These are phyloP conservation scores for Colletotrichum sp. DNA, from an alignment of 2,329 filamentous ascomycete genomes.

Conservation along the genomic window DNA sequence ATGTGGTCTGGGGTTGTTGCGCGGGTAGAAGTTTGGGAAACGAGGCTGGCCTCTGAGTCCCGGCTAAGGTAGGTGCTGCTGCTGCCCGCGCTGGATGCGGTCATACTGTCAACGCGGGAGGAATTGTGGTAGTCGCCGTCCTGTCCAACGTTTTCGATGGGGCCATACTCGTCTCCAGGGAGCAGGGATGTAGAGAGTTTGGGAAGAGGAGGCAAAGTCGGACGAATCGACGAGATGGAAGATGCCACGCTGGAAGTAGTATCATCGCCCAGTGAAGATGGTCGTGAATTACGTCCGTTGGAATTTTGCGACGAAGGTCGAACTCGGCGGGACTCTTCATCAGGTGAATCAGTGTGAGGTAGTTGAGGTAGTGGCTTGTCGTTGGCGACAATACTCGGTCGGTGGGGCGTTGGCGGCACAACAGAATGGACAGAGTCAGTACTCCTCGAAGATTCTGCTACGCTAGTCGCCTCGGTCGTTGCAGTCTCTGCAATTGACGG, in stretches of 20 bases:
- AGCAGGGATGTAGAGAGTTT: constrained; percentile 59
- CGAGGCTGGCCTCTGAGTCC: constrained; percentile 79
- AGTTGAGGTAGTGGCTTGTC: constrained; percentile 74
- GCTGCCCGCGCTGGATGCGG: constrained; percentile 78
- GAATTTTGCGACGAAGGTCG: constrained; percentile 16
- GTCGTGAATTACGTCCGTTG: constrained; percentile 44
- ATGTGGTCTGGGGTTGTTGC: constrained; percentile 82
- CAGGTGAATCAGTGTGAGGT: constrained; percentile 56
- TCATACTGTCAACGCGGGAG: constrained; percentile 71
- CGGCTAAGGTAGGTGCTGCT: constrained; percentile 80
- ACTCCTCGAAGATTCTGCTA: constrained; percentile 42
- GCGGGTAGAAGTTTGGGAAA: constrained; percentile 84
- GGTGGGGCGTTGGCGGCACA: constrained; percentile 30
- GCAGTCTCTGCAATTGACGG: constrained; percentile 35
- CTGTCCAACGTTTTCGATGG: constrained; percentile 49
- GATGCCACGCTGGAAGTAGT: constrained; percentile 47
- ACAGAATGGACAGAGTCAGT: constrained; percentile 30
- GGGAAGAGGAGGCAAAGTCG: constrained; percentile 59
- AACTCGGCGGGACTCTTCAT: constrained; percentile 26
- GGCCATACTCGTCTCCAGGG: constrained; percentile 52
- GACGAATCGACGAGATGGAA: constrained; percentile 52
- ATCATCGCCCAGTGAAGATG: constrained; percentile 47
- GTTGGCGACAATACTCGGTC: constrained; percentile 43
- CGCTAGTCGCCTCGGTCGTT: constrained; percentile 40
- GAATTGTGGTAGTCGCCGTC: constrained; percentile 56